phyloP scores from a whole-genome alignment of 768 basidiomycete species.

The Sporobolomyces phaffii region DNA sequence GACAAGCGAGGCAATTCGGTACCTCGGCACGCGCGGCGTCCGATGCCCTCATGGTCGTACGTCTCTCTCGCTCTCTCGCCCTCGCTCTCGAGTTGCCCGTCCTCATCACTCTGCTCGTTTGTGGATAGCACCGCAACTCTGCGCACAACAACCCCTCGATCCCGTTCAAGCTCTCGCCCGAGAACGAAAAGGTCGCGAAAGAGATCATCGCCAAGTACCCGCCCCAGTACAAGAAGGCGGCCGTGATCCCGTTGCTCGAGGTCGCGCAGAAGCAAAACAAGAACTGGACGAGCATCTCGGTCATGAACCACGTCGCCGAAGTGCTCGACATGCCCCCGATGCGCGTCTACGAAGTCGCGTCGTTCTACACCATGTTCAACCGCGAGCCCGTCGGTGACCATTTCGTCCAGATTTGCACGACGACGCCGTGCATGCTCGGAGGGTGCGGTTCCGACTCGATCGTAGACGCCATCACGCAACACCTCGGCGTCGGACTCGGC shows the following conservation, averaged over 20 bases:
- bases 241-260: slow-evolving; percentile 92
- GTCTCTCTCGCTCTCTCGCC: background rate
- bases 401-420: slow-evolving; percentile 97
- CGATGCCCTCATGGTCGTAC: slow-evolving; percentile 23
- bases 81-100: background rate
- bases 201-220: slow-evolving; percentile 92
- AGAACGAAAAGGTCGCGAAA: slow-evolving; percentile 76
- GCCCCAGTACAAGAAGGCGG: slow-evolving; percentile 89
- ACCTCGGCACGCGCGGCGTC: slow-evolving; percentile 2
- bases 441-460: slow-evolving; percentile 77
- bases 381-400: slow-evolving; percentile 90
- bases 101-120: background rate
- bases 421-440: slow-evolving; percentile 90
- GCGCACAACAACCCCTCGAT: slow-evolving; percentile 93
- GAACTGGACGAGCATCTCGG: slow-evolving; percentile 95
- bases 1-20: slow-evolving; percentile 18
- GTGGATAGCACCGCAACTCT: slow-evolving; percentile 80
- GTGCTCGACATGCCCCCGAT: slow-evolving; percentile 90
- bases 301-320: slow-evolving; percentile 97
- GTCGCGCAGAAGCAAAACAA: slow-evolving; percentile 96
- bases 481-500: slow-evolving; percentile 62
- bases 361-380: slow-evolving; percentile 87
- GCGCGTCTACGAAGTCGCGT: slow-evolving; percentile 98
- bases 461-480: slow-evolving; percentile 70
- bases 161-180: slow-evolving; percentile 73